phyloP scores from a whole-genome alignment of 2,329 filamentous ascomycete genomes.

The Trichoderma afroharzianum region DNA sequence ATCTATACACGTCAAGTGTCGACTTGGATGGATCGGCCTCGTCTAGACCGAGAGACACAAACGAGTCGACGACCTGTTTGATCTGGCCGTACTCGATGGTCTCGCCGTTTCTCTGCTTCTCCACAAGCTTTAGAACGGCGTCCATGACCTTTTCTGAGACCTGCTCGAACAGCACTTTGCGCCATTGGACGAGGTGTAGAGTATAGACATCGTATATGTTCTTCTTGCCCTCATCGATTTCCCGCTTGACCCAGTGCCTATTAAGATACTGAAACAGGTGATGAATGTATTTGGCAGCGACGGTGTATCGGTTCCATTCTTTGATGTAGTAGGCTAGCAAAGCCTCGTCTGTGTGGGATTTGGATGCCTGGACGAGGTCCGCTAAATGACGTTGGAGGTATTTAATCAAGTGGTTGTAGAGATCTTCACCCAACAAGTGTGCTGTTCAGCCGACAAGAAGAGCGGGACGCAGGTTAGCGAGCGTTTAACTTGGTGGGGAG shows the following conservation, averaged over 20 bases:
- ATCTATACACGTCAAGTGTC: slow-evolving; percentile 90
- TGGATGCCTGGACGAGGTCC: slow-evolving; percentile 67
- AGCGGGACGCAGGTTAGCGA: not conserved
- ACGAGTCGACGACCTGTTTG: slow-evolving; percentile 94
- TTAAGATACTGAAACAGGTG: slow-evolving; percentile 96
- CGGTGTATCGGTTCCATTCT: slow-evolving; percentile 95
- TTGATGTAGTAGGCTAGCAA: slow-evolving; percentile 90
- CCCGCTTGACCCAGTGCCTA: slow-evolving; percentile 96
- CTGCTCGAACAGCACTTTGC: slow-evolving; percentile 79
- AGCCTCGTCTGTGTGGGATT: slow-evolving; percentile 82
- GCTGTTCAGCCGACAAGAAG: slow-evolving; percentile 48
- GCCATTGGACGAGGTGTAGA: slow-evolving; percentile 92
- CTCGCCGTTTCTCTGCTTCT: slow-evolving; percentile 95
- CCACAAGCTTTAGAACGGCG: slow-evolving; percentile 88
- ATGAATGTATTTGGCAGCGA: slow-evolving; percentile 94
- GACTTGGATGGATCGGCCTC: slow-evolving; percentile 91
- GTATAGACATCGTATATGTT: slow-evolving; percentile 98
- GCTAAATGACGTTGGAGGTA: slow-evolving; percentile 78
- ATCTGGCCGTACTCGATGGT: slow-evolving; percentile 97
- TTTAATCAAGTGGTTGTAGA: slow-evolving; percentile 85
- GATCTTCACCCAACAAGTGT: slow-evolving; percentile 89
- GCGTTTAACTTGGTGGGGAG: not conserved
- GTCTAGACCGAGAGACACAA: slow-evolving; percentile 90
- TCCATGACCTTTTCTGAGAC: slow-evolving; percentile 90
- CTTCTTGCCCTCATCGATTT: slow-evolving; percentile 99